Percentiles rank a stretch among this genome's conserved stretches.
Evolutionary conservation across 2,329 filamentous ascomycete species (phyloP).

Genomic region (Drechslerella coelobrocha): DNA sequence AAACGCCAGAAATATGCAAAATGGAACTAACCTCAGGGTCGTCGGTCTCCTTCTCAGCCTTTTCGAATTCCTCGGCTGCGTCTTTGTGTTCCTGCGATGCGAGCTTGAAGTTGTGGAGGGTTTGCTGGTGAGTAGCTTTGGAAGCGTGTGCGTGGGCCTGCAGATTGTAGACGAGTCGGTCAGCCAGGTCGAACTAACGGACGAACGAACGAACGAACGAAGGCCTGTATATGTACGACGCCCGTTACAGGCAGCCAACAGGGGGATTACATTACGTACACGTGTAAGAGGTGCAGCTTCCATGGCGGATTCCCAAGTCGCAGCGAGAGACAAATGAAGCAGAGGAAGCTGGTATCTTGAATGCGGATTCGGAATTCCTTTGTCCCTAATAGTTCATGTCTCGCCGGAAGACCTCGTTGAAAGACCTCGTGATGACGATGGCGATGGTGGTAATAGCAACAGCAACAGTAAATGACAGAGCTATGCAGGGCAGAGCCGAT

Average conservation of each 20-base stretch:
- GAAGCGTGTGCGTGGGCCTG: constrained; percentile 51
- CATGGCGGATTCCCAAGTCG: constrained; percentile 32
- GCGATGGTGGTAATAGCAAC: constrained; percentile 6
- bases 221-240: background rate
- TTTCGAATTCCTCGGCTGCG: constrained; percentile 50
- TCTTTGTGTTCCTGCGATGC: constrained; percentile 50
- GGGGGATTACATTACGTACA: too few species aligned
- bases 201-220: background rate
- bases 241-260: too few species aligned
- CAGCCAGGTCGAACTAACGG: background rate
- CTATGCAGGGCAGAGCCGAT: background rate
- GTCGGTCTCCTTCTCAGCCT: constrained; percentile 44
- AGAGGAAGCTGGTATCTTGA: constrained; percentile 31
- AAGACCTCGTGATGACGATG: background rate
- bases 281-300: constrained; percentile 50
- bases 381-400: constrained; percentile 50
- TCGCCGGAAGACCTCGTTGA: constrained; percentile 11
- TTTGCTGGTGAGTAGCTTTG: constrained; percentile 48
- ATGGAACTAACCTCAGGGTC: constrained; percentile 49
- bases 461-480: background rate
- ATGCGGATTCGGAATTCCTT: constrained; percentile 46
- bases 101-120: constrained; percentile 50
- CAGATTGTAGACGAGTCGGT: constrained; percentile 6
- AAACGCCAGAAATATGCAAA: constrained; percentile 1
- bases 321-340: constrained; percentile 5